Conservation (phyloP, 2,329 filamentous ascomycete species). For the Ceratocystis cacaofunesta region DNA sequence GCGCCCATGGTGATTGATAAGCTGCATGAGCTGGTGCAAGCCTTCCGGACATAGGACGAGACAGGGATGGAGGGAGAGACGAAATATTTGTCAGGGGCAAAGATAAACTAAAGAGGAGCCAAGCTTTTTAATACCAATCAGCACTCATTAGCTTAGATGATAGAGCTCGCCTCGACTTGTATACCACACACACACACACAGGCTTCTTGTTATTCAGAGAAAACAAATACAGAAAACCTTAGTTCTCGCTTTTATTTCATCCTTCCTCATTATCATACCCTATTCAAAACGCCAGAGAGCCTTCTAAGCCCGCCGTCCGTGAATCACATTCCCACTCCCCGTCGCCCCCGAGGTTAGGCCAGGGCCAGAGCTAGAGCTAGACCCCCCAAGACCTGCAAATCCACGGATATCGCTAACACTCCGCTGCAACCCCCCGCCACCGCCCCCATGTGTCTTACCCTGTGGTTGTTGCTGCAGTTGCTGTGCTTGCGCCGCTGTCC, state of each 20-base stretch:
- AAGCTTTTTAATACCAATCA: too few relatives aligned
- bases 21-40: slow-evolving; percentile 85
- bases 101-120: too few relatives aligned
- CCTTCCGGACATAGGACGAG: slow-evolving; percentile 53
- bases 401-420: background rate
- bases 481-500: background rate
- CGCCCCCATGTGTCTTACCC: background rate
- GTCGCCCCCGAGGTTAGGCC: background rate
- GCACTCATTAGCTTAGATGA: too few relatives aligned
- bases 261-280: too few relatives aligned
- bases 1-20: slow-evolving; percentile 92
- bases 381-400: background rate
- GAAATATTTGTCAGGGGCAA: too few relatives aligned
- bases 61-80: background rate
- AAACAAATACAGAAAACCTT: too few relatives aligned
- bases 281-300: background rate
- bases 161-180: too few relatives aligned
- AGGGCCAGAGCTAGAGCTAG: background rate
- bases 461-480: background rate
- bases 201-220: background rate
- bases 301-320: slow-evolving; percentile 6
- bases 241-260: too few relatives aligned
- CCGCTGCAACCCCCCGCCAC: background rate
- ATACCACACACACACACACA: too few relatives aligned
- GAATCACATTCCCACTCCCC: background rate